Evolutionary conservation across 2,329 filamentous ascomycete species (phyloP).

Genomic region (Lachnellula subtilissima): DNA sequence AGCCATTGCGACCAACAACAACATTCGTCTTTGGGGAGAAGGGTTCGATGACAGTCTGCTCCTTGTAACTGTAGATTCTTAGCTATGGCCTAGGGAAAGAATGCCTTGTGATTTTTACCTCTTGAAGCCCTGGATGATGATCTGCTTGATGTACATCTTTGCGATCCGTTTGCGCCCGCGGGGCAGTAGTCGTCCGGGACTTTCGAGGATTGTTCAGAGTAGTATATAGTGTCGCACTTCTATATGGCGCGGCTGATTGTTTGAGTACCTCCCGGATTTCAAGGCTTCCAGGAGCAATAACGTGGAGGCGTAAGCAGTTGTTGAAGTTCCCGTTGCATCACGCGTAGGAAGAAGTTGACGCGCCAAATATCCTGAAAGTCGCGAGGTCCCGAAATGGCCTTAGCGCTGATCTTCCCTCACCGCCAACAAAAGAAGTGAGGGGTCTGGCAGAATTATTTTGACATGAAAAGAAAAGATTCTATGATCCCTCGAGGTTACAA

Average conservation of each 20-base stretch:
- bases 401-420: not conserved
- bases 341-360: conserved; percentile 4
- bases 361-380: not conserved
- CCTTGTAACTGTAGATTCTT: conserved; percentile 74
- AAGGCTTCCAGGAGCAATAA: not conserved
- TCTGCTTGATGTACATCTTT: conserved; percentile 97
- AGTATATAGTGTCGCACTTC: not conserved
- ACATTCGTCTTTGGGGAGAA: conserved; percentile 98
- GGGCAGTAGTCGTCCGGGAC: conserved; percentile 8
- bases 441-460: not conserved
- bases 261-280: not conserved
- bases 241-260: not conserved
- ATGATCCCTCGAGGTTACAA: too few relatives aligned
- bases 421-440: not conserved
- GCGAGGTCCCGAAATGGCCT: not conserved
- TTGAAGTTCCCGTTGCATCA: conserved; percentile 1
- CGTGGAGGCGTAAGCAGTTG: not conserved
- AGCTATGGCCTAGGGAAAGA: conserved; percentile 3
- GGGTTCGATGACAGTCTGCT: conserved; percentile 96
- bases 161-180: conserved; percentile 16
- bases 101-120: conserved; percentile 52
- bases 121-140: conserved; percentile 99
- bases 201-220: not conserved
- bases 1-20: conserved; percentile 97
- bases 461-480: not conserved